phyloP scores from a whole-genome alignment of 139 green algal species.

The Micractinium conductrix region DNA sequence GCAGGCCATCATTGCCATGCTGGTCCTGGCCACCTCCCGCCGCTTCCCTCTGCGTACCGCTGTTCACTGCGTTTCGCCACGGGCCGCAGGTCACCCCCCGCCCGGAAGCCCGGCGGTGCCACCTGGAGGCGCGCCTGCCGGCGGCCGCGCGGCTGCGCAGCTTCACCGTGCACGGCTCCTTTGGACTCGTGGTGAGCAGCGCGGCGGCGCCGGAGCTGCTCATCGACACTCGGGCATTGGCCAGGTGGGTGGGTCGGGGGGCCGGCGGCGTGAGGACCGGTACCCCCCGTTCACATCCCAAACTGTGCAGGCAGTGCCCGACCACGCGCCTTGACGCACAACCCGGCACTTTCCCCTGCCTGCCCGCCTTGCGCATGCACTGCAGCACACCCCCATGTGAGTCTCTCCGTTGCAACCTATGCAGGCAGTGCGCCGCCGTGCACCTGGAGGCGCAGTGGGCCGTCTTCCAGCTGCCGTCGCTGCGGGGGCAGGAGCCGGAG shows the following conservation, averaged over 20 bases:
- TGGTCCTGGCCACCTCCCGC: too few species aligned
- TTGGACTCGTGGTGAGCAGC: neutral
- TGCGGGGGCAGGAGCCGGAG: neutral
- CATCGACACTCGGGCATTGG: neutral
- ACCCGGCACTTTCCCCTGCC: neutral
- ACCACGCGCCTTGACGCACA: neutral
- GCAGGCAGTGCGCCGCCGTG: neutral
- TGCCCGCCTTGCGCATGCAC: neutral
- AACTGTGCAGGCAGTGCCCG: neutral
- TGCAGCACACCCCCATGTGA: neutral
- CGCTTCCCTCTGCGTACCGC: too few species aligned
- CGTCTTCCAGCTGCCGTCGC: neutral
- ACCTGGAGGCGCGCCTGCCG: neutral
- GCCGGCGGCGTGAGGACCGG: neutral
- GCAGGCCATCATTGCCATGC: too few species aligned
- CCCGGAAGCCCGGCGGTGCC: neutral
- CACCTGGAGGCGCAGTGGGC: neutral
- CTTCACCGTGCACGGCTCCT: neutral
- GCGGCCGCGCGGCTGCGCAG: neutral
- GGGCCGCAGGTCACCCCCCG: slow-evolving; percentile 4
- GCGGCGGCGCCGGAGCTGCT: neutral
- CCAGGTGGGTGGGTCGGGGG: neutral
- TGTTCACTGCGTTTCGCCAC: too few species aligned
- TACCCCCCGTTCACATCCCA: too few species aligned
- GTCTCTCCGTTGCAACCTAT: neutral